Evolutionary conservation across 176 grass and related monocot species (phyloP).

Genomic region (Bromus sterilis): DNA sequence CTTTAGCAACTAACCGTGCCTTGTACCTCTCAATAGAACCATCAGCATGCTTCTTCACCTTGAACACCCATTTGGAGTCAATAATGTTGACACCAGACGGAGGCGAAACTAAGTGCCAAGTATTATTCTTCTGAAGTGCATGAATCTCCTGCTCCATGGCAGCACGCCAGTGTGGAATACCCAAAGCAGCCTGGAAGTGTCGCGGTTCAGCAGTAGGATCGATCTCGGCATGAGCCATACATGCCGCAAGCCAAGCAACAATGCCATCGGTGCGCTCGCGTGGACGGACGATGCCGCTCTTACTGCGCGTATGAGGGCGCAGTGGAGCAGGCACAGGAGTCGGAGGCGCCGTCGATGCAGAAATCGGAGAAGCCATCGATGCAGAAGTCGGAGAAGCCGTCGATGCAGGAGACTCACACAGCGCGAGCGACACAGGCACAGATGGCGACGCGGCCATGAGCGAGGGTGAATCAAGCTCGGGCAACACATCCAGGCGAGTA

Average conservation of each 20-base stretch:
- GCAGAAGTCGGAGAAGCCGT: background rate
- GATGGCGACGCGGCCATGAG: too few species aligned
- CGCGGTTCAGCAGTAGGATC: background rate
- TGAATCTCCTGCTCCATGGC: background rate
- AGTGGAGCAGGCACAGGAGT: background rate
- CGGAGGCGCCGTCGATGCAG: too few species aligned
- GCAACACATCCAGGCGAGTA: too few species aligned
- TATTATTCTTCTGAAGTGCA: background rate
- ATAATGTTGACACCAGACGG: background rate
- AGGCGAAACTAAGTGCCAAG: background rate
- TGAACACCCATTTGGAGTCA: too few species aligned
- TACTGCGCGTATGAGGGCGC: background rate
- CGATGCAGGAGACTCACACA: background rate
- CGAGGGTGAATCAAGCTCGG: too few species aligned
- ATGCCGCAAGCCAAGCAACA: background rate
- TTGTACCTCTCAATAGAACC: background rate
- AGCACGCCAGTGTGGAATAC: background rate
- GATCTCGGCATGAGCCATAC: background rate
- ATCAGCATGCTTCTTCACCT: background rate
- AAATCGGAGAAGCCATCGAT: too few species aligned
- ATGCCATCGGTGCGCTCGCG: background rate
- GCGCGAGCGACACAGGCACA: background rate
- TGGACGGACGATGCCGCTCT: background rate
- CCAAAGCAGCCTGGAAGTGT: background rate
- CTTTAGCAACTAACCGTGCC: background rate